Evolutionary conservation across 495 filamentous ascomycete genomes (phyloP), one percentile per base, ranked within the genome.

Genomic region (Penicillium flavigenum): DNA sequence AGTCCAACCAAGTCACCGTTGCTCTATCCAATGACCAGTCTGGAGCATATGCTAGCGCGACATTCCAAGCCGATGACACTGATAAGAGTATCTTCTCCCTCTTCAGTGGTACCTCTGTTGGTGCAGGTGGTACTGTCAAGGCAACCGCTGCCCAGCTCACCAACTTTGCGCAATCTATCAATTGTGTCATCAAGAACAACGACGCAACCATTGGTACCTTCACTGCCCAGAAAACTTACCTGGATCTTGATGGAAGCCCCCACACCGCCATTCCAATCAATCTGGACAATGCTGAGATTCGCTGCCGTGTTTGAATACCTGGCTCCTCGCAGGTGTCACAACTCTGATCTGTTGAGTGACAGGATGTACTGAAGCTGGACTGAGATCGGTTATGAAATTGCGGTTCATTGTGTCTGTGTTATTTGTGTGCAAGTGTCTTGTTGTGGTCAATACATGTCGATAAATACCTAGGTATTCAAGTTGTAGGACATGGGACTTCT

Each of bases 301-400:
- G 48, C 43, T 70, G 67, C 57, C 34, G 38, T 34, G 61, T 41
- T 26, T 81, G 68, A 88, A 9, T 7, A 1, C 14, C 16, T 44
- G 14, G 22, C 22, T 14, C 3, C 6, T 46, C 11, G 7, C 4
- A 5, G 14, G 27, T 46, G 24, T 1, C 14, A 27, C 24, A 27
- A 8, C 12, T 27, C 12, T 5, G 11, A 12, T 12, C 19, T 22
- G 11, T 11, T 17, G n/a, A 4, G 24, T n/a, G 24, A n/a, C 10
- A 27, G 12, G 8, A 5, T 29, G 24, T n/a, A 17, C 5, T 8
- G 22, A 27, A 17, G 11, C 24, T 29, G 14, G 14, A 47, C 4
- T 47, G 22, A 12, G 1, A 26, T 47, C 14, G 4, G n/a, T 3
- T 7, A 3, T 12, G 24, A 47, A 4, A n/a, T 5, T 17, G 32